A percentile compares a stretch with the other conserved stretches of the same genome.
Evolutionary conservation across 1,284 basidiomycete species (phyloP).

Genomic region (Tilletia walkeri): DNA sequence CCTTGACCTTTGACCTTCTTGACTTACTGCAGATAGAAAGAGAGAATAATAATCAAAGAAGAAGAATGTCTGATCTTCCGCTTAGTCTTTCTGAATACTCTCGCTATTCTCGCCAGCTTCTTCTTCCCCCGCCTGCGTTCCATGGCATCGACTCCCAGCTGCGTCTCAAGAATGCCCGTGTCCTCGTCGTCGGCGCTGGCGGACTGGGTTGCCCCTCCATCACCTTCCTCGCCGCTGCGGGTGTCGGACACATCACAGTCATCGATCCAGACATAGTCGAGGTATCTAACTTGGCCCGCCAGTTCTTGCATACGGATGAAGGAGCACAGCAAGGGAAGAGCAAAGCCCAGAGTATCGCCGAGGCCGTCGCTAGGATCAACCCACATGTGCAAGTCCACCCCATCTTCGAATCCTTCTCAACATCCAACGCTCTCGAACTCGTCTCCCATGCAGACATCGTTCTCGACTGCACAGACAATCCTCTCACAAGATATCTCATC

Average conservation of each 20-base stretch:
- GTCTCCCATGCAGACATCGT: constrained; percentile 64
- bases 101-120: constrained; percentile 96
- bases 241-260: constrained; percentile 83
- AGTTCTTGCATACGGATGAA: constrained; percentile 80
- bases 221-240: constrained; percentile 87
- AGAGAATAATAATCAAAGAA: not conserved
- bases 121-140: constrained; percentile 66
- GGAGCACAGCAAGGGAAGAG: constrained; percentile 63
- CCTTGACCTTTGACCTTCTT: no score
- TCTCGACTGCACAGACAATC: constrained; percentile 94
- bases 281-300: constrained; percentile 87
- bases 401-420: constrained; percentile 25
- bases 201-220: constrained; percentile 93
- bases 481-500: constrained; percentile 84
- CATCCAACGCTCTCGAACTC: constrained; percentile 37
- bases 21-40: not conserved
- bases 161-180: constrained; percentile 70
- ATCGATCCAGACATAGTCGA: constrained; percentile 90
- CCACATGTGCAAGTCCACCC: constrained; percentile 40
- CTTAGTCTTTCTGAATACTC: constrained; percentile 68
- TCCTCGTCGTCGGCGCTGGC: constrained; percentile 89
- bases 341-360: not conserved
- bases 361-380: constrained; percentile 32
- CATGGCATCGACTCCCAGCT: constrained; percentile 79
- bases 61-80: constrained; percentile 24